These are phyloP conservation scores for Boechera stricta DNA, from an alignment of 345 rosid genomes.

Conservation along the genomic window DNA sequence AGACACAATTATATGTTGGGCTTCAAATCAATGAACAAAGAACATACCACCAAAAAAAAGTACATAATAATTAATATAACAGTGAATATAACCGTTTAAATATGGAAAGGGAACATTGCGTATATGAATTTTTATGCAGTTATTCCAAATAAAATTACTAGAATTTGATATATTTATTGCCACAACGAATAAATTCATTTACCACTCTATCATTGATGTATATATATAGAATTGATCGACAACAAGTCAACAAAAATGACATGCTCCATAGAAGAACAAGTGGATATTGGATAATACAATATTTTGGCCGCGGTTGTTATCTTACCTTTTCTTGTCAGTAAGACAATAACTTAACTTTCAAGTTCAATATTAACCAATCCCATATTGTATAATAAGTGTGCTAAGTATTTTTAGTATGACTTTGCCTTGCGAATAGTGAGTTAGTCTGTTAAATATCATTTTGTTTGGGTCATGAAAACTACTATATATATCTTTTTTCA, in stretches of 20 bases:
- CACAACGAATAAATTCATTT: background rate
- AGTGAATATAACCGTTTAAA: background rate
- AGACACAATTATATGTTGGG: slow-evolving; percentile 5
- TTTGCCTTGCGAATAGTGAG: background rate
- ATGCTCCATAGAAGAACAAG: background rate
- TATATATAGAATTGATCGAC: background rate
- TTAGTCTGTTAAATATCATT: background rate
- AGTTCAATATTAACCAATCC: background rate
- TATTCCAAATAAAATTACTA: background rate
- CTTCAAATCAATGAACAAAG: background rate
- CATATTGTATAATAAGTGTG: background rate
- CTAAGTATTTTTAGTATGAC: background rate
- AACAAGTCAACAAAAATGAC: slow-evolving; percentile 1
- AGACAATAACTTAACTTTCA: background rate
- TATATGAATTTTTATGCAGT: background rate
- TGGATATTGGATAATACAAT: background rate
- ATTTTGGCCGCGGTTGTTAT: background rate
- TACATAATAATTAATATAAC: background rate
- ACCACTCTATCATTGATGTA: background rate
- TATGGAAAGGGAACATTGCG: background rate
- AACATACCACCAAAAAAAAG: background rate
- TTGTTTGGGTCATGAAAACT: background rate
- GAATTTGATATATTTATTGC: background rate
- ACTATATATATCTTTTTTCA: background rate
- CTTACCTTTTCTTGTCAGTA: slow-evolving; percentile 1